Evolutionary conservation across 768 basidiomycete genomes (phyloP).

Genomic region (Amylocystis lapponica): DNA sequence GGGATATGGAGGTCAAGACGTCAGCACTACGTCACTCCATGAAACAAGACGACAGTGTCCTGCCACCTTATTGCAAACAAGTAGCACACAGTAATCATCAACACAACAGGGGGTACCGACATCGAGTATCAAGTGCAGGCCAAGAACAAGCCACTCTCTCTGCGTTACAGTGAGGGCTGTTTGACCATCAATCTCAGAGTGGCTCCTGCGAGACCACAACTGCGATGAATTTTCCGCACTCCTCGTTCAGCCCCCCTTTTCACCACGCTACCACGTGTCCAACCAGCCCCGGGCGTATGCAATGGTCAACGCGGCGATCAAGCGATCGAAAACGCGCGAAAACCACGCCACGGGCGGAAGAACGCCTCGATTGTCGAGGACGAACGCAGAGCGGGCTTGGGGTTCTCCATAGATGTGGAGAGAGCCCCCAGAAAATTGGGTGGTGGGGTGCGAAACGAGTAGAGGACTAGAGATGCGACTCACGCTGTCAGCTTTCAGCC

Average conservation of each 20-base stretch:
- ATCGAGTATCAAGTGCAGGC: slow-evolving; percentile 60
- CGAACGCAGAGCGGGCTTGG: slow-evolving; percentile 84
- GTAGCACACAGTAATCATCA: slow-evolving; percentile 25
- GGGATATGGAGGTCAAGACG: slow-evolving; percentile 54
- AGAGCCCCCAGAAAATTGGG: slow-evolving; percentile 99
- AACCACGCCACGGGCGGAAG: slow-evolving; percentile 71
- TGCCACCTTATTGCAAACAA: slow-evolving; percentile 18
- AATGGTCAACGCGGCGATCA: slow-evolving; percentile 80
- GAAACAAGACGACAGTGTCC: slow-evolving; percentile 26
- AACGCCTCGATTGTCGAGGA: slow-evolving; percentile 78
- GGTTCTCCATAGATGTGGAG: slow-evolving; percentile 89
- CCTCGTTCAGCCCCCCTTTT: slow-evolving; percentile 98
- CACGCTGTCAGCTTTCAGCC: slow-evolving; percentile 95
- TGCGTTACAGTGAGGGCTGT: slow-evolving; percentile 70
- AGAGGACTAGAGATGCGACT: slow-evolving; percentile 75
- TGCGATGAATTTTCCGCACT: slow-evolving; percentile 61
- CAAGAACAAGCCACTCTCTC: slow-evolving; percentile 44
- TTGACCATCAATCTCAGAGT: slow-evolving; percentile 36
- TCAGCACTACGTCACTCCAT: slow-evolving; percentile 47
- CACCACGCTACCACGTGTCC: slow-evolving; percentile 88
- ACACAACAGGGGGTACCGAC: slow-evolving; percentile 56
- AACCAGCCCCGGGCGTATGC: slow-evolving; percentile 68
- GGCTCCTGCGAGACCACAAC: slow-evolving; percentile 18
- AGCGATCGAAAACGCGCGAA: slow-evolving; percentile 90
- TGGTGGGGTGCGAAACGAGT: slow-evolving; percentile 90